phyloP scores from a whole-genome alignment of 208 protist genomes.

The Acanthamoeba polyphaga region DNA sequence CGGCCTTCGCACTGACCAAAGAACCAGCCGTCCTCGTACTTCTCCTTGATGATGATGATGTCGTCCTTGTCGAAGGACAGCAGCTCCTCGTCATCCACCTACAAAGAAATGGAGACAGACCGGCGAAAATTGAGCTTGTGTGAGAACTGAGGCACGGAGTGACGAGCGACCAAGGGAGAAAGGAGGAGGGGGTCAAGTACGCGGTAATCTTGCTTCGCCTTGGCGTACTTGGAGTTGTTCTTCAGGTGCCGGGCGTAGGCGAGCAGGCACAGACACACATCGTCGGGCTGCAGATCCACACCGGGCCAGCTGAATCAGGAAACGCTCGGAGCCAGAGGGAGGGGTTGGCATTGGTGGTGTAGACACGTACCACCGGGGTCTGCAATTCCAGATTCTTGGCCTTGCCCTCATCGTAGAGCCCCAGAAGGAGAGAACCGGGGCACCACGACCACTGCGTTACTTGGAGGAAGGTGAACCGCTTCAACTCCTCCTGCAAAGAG shows the following conservation, averaged over 20 bases:
- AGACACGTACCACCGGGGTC: slow-evolving; percentile 60
- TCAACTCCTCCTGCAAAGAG: slow-evolving; percentile 47
- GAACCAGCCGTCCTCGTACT: slow-evolving; percentile 70
- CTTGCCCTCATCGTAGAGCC: slow-evolving; percentile 61
- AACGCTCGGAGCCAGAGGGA: neutral
- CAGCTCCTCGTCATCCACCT: slow-evolving; percentile 61
- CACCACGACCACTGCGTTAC: slow-evolving; percentile 74
- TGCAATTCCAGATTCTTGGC: slow-evolving; percentile 72
- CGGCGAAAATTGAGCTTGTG: too few species aligned
- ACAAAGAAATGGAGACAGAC: too few species aligned
- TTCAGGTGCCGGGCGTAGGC: slow-evolving; percentile 71
- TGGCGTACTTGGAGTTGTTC: slow-evolving; percentile 76
- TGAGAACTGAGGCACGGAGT: too few species aligned
- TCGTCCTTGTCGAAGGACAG: slow-evolving; percentile 71
- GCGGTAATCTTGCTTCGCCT: slow-evolving; percentile 66
- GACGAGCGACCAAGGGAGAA: neutral
- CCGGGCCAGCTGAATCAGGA: neutral
- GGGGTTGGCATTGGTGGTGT: too few species aligned
- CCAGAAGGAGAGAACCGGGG: slow-evolving; percentile 61
- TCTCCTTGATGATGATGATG: slow-evolving; percentile 70
- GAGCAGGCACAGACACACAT: slow-evolving; percentile 61
- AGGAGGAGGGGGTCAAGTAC: neutral
- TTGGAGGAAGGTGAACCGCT: slow-evolving; percentile 70
- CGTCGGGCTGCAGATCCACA: slow-evolving; percentile 15
- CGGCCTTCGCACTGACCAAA: slow-evolving; percentile 55